Evolutionary conservation across 2,329 filamentous ascomycete species (phyloP), one percentile per base, ranked within the genome.

Genomic region (Tolypocladium tundrense): DNA sequence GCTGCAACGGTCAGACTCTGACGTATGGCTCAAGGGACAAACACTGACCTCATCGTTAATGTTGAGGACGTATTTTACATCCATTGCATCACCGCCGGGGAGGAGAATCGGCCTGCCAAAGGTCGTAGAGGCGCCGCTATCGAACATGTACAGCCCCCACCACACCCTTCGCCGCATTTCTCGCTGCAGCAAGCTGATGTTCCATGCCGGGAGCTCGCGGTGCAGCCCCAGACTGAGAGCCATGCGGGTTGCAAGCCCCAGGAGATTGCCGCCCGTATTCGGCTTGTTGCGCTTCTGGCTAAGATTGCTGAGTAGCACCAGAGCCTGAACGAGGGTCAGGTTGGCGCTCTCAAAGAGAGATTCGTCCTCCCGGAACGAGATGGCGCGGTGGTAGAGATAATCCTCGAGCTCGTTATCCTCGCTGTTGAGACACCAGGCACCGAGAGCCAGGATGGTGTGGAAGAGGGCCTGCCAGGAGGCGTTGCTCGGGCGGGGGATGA

Each of bases 201-300:
- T 62, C 67, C 67, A 69, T 19, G 63, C 64, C 1, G 68, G 65
- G 13, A 75, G 66, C 59, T 80, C 77, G 13, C 73, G 72, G 60
- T 79, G 76, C 0, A 79, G 69, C 0, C 77, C 76, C 19, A 79
- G 62, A 1, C 76, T 75, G 14, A 79, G 68, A 0, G 76, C 77
- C 70, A 79, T 74, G n/a, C 76, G 69, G 6, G 73, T 70, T 5
- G 77, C 77, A 19, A 79, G 70, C 2, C 77, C 77, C 33, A 77
- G 69, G 51, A 76, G 76, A 59, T 77, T 79, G 57, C 75, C 78
- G 8, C 76, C 75, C 0, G 75, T 78, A 58, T 79, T 79, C 13
- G 76, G 77, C 24, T 76, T 72, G 62, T 79, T 75, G 31, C 73
- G 70, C 60, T 78, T 78, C 59, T 79, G 77, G 11, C 76, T 68